A percentile compares a stretch with the other conserved stretches of the same genome.
Conservation (phyloP, 768 basidiomycete species). For the Boletus sp. region DNA sequence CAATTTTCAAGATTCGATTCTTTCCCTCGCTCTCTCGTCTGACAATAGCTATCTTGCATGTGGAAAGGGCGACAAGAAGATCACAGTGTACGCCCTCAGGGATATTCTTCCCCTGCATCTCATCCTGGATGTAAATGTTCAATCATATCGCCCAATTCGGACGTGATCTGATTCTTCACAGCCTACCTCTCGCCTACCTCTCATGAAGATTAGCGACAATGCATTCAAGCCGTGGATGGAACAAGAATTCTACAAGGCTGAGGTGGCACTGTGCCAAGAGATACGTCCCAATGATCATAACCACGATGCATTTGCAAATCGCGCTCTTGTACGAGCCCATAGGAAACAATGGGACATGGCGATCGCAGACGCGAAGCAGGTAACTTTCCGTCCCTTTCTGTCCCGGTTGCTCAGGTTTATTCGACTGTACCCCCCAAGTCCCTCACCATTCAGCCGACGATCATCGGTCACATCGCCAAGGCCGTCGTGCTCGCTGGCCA, state of each 20-base stretch:
- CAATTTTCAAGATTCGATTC: not conserved
- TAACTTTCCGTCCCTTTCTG: not conserved
- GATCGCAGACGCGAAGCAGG: not conserved
- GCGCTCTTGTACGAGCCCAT: not conserved
- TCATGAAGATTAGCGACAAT: not conserved
- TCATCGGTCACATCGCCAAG: not conserved
- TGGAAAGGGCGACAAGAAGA: not conserved
- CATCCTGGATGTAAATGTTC: conserved; percentile 2
- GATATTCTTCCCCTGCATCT: not conserved
- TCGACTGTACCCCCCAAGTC: not conserved
- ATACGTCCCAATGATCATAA: not conserved
- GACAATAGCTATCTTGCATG: not conserved
- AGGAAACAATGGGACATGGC: not conserved
- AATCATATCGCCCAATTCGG: no score
- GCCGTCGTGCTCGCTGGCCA: not conserved
- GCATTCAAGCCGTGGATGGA: conserved; percentile 5
- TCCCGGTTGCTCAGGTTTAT: not conserved
- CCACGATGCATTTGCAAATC: not conserved
- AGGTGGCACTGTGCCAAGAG: not conserved
- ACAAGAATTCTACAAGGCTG: not conserved
- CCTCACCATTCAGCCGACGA: not conserved
- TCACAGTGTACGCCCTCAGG: not conserved
- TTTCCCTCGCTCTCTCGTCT: not conserved
- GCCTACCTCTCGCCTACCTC: not conserved
- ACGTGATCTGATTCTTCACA: not conserved